Base-by-base conservation (phyloP, 306 rosid genomes). In the Rosa chinensis region DNA sequence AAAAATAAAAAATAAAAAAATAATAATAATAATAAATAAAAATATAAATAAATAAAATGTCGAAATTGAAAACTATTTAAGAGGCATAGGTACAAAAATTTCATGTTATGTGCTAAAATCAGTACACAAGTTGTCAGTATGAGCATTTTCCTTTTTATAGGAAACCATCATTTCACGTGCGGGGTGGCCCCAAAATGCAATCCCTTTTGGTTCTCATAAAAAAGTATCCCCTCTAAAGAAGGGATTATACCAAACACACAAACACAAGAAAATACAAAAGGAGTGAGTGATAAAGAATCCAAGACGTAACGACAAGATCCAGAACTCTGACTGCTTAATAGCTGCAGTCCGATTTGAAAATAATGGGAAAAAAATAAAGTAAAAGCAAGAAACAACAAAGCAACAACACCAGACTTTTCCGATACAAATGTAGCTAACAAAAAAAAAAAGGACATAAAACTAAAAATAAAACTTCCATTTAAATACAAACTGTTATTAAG, bases 401-500 rank as follows among this genome's bases (percentile, higher is more conserved):
- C 77, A 40, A 74, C 11, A 59, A 58, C 25, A 9, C 39, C 45
- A 59, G 28, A 28, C 45, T 17, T 59, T 75, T 17, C 40, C 48
- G 13, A 8, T 2, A 59, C 64, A 40, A n/a, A 73, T 58, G 25
- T 4, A 40, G 78, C 14, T 25, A 32, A 59, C 4, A 39, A 21
- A 35, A 1, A 20, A 47, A 47, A 45, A 39, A 55, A 14, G 10
- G 23, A 56, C 3, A 56, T 74, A 55, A 23, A 40, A 56, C 8
- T 61, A 39, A 14, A 13, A 52, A 18, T 18, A 52, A 35, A 50
- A 73, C 72, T 53, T 39, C 61, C 53, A 37, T 39, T 72, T 13
- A 77, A 35, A 21, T 10, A 58, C 39, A 50, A 72, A 80, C 28
- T 10, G 64, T 56, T 40, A 67, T 84, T 18, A 77, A 81, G 77